Conservation (phyloP, 345 rosid species). For the Salix koriyanagi region DNA sequence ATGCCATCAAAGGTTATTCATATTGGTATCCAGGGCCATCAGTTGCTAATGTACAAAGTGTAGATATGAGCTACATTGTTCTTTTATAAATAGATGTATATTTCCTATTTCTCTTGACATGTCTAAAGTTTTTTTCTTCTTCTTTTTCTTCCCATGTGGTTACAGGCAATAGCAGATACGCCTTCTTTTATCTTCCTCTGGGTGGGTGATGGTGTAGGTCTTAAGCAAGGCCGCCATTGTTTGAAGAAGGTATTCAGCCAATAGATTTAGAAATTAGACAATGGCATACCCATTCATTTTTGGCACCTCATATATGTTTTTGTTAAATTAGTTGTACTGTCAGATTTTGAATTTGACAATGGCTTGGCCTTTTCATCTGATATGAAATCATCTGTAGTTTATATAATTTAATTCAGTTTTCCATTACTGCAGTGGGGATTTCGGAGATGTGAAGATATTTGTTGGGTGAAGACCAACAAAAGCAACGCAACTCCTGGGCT, state of each 20-base stretch:
- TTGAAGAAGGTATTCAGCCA: slow-evolving; percentile 65
- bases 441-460: slow-evolving; percentile 96
- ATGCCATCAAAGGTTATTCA: too few relatives aligned
- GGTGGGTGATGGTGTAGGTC: slow-evolving; percentile 98
- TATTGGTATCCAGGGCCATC: neutral
- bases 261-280: slow-evolving; percentile 4
- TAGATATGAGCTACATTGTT: neutral
- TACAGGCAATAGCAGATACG: slow-evolving; percentile 92
- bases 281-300: neutral
- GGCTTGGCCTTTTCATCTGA: neutral
- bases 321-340: neutral
- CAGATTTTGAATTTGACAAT: neutral
- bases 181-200: slow-evolving; percentile 98
- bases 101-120: neutral
- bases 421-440: slow-evolving; percentile 75
- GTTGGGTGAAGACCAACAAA: slow-evolving; percentile 99
- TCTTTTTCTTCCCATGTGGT: neutral
- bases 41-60: neutral
- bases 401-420: neutral
- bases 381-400: neutral
- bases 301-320: neutral
- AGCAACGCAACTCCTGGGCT: slow-evolving; percentile 84
- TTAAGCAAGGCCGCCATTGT: slow-evolving; percentile 97
- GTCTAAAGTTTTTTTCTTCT: neutral
- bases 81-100: neutral